Evolutionary conservation across 2,329 filamentous ascomycete genomes (phyloP).

Genomic region (Ceratocystis albifundus): DNA sequence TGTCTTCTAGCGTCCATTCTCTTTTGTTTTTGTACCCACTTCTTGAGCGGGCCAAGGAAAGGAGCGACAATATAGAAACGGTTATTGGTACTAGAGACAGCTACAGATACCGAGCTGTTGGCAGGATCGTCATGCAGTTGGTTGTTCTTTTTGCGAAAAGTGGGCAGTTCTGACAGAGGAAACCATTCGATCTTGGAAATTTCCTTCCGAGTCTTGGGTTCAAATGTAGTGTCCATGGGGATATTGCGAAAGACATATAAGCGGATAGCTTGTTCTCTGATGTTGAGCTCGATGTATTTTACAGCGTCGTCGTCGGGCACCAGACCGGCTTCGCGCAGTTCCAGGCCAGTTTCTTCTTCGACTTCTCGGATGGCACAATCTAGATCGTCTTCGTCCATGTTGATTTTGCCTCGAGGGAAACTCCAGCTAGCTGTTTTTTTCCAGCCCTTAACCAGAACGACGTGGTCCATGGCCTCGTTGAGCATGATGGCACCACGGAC

Average conservation of each 20-base stretch:
- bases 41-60: slow-evolving; percentile 73
- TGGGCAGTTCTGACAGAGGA: slow-evolving; percentile 75
- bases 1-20: slow-evolving; percentile 30
- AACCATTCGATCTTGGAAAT: slow-evolving; percentile 98
- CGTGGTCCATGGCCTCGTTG: slow-evolving; percentile 87
- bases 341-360: slow-evolving; percentile 89
- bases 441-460: slow-evolving; percentile 91
- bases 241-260: slow-evolving; percentile 87
- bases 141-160: slow-evolving; percentile 56
- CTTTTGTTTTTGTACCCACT: slow-evolving; percentile 80
- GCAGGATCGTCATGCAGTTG: slow-evolving; percentile 11
- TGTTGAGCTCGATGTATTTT: slow-evolving; percentile 77
- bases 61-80: slow-evolving; percentile 98
- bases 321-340: slow-evolving; percentile 63
- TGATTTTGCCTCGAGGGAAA: slow-evolving; percentile 94
- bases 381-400: slow-evolving; percentile 88
- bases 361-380: slow-evolving; percentile 91
- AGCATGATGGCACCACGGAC: slow-evolving; percentile 90
- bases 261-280: slow-evolving; percentile 85
- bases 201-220: slow-evolving; percentile 86
- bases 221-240: slow-evolving; percentile 75
- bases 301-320: slow-evolving; percentile 59
- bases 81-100: slow-evolving; percentile 48
- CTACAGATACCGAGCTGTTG: slow-evolving; percentile 26
- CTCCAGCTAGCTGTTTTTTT: slow-evolving; percentile 96